Evolutionary conservation across 306 rosid genomes (phyloP), one percentile per base, ranked within the genome.

Genomic region (Macrotyloma uniflorum): DNA sequence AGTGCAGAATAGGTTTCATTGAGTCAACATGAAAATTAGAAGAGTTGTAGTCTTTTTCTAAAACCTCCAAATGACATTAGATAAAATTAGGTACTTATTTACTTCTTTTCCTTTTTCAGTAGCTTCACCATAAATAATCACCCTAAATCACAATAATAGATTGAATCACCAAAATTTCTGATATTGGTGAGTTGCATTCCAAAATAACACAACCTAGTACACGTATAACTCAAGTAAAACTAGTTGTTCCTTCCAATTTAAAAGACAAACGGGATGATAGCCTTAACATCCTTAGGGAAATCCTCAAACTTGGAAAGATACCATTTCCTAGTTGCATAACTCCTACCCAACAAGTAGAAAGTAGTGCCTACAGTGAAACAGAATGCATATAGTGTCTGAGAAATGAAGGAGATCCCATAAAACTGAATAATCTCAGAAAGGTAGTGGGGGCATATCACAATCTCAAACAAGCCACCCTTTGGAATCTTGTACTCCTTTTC

Each of bases 381-480:
- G 35, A 89, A 65, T 0, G 90, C 28, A 84, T 84, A 91, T 1
- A 80, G 1, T 0, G 92, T 89, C 79, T 91, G 98, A 45, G 97
- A 85, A 43, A 94, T 88, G 35, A 84, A 85, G 16, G 89, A 86
- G 61, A 93, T 10, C 18, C 98, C 97, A 24, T 83, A 22, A 55
- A 82, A 94, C 28, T 2, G 85, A 8, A 82, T 83, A 24, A 88
- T 92, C 80, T 94, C 98, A 57, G 90, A 94, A 9, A 94, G 89
- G 81, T 90, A 94, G 51, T 94, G 96, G 1, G 97, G 97, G 85
- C 98, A 91, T 6, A 89, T 78, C 40, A 87, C 91, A 18, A 86
- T 13, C 15, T 51, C 89, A 86, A 94, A 94, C 12, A 94, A 81
- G 32, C 97, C 98, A 76, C 97, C 96, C 43, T 80, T 88, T 9